Conservation (phyloP, 2,329 filamentous ascomycete genomes). For the Ophiostoma perfectum region DNA sequence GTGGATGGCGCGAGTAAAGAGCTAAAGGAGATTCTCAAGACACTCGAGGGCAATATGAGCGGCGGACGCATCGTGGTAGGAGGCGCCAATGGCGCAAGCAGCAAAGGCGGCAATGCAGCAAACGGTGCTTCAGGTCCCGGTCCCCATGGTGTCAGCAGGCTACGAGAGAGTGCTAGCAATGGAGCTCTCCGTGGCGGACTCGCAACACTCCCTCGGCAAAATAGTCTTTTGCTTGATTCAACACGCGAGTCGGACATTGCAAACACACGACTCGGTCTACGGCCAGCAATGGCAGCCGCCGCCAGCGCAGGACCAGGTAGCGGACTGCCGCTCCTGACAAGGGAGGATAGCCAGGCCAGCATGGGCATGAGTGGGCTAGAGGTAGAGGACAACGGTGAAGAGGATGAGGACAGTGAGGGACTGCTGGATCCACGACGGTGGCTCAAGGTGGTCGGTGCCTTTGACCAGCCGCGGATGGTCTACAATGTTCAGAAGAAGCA, state of each 20-base stretch:
- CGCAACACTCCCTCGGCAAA: constrained; percentile 51
- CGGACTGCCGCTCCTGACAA: constrained; percentile 36
- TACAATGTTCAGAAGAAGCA: constrained; percentile 82
- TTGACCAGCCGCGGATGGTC: constrained; percentile 72
- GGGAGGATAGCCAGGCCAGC: constrained; percentile 61
- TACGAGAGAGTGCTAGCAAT: constrained; percentile 10
- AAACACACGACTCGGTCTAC: constrained; percentile 51
- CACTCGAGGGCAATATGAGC: constrained; percentile 79
- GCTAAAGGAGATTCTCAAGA: constrained; percentile 76
- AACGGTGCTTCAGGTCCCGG: not conserved
- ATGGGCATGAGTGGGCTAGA: constrained; percentile 54
- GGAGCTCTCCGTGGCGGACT: constrained; percentile 7
- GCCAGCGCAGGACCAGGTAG: constrained; percentile 13
- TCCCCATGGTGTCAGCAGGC: constrained; percentile 1
- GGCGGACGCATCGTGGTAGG: constrained; percentile 62
- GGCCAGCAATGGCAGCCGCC: constrained; percentile 35
- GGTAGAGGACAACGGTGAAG: constrained; percentile 55
- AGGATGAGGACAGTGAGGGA: constrained; percentile 57
- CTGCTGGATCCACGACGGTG: constrained; percentile 69
- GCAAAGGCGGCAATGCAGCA: not conserved
- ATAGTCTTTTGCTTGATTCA: constrained; percentile 57
- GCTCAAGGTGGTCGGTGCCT: constrained; percentile 78
- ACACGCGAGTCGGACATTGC: constrained; percentile 47
- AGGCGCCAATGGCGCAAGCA: constrained; percentile 29
- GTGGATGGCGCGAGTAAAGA: constrained; percentile 74